Conservation (phyloP, 140 eudicot species). For the Ambrosia hybrid region DNA sequence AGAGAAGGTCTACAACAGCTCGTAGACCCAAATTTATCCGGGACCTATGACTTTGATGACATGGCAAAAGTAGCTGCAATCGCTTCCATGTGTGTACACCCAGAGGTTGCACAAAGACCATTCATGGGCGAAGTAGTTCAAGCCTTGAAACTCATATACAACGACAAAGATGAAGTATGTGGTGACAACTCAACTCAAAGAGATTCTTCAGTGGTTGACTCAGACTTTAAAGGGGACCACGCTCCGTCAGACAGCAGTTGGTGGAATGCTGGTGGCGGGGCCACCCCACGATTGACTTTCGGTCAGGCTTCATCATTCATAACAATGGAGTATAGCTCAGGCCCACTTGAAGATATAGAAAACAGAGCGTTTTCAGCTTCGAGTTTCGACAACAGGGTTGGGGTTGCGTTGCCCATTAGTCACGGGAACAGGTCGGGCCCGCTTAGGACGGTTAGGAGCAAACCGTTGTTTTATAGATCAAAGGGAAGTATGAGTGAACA, state of each 20-base stretch:
- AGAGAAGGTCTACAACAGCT: slow-evolving; percentile 78
- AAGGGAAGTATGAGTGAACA: slow-evolving; percentile 90
- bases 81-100: slow-evolving; percentile 95
- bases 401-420: slow-evolving; percentile 40
- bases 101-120: slow-evolving; percentile 91
- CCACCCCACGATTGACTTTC: slow-evolving; percentile 52
- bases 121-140: slow-evolving; percentile 99
- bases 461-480: slow-evolving; percentile 59
- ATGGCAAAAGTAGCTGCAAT: slow-evolving; percentile 95
- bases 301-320: slow-evolving; percentile 76
- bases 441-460: slow-evolving; percentile 73
- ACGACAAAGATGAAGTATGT: slow-evolving; percentile 67
- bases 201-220: slow-evolving; percentile 65
- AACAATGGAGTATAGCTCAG: slow-evolving; percentile 93
- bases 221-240: slow-evolving; percentile 70
- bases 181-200: slow-evolving; percentile 66
- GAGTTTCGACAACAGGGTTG: slow-evolving; percentile 47
- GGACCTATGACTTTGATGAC: slow-evolving; percentile 66
- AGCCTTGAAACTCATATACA: slow-evolving; percentile 85
- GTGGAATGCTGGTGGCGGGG: slow-evolving; percentile 81
- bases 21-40: slow-evolving; percentile 69
- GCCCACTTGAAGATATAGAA: slow-evolving; percentile 71
- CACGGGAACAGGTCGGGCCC: slow-evolving; percentile 90
- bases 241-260: slow-evolving; percentile 83
- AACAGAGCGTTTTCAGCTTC: slow-evolving; percentile 70